Evolutionary conservation across 176 grass and related monocot genomes (phyloP), one percentile per base, ranked within the genome.

Genomic region (Cenchrus fungigraminus): DNA sequence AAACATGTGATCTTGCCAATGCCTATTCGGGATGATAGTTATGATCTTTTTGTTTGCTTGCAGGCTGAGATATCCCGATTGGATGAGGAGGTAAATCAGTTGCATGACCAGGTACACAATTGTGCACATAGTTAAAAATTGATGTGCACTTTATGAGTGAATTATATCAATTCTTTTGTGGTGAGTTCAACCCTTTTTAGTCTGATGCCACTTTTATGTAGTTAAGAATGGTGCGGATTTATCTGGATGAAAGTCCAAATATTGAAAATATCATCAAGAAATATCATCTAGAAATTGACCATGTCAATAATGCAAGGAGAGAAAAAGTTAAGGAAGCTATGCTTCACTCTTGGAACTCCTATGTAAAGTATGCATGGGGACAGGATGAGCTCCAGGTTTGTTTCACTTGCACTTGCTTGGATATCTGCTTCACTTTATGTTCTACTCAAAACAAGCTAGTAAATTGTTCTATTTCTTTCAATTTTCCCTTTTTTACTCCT

Each of bases 281-380:
- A 65, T 22, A 83, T 76, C 15, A 70, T 83, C 49, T 81, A 25
- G 79, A 95, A 74, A 86, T 86, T 60, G 93, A 90, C 46, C 69
- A 90, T 61, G 49, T 92, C 28, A 95, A 84, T 81, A 69, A 81
- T 63, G 73, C 68, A 43, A 89, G 90, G 75, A 92, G 90, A 67
- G 90, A 92, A 83, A 95, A 89, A 42, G 87, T 95, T 54, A 92
- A 95, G 77, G 90, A 92, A 12, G 85, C 93, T 53, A 95, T 92
- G 90, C 68, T 76, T 67, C 93, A 95, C 70, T 90, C 93, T 29
- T 90, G 93, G 93, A 90, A 88, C 58, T 95, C 93, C 14, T 95
- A 95, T 80, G 87, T 87, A 64, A 87, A 89, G n/a, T 95, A 95
- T 40, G 79, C 93, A 0, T 92, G 93, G 87, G 93, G 90, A 74